Evolutionary conservation across 139 green algal genomes (phyloP), one percentile per base, ranked within the genome.

Genomic region (Marvania coccoides): DNA sequence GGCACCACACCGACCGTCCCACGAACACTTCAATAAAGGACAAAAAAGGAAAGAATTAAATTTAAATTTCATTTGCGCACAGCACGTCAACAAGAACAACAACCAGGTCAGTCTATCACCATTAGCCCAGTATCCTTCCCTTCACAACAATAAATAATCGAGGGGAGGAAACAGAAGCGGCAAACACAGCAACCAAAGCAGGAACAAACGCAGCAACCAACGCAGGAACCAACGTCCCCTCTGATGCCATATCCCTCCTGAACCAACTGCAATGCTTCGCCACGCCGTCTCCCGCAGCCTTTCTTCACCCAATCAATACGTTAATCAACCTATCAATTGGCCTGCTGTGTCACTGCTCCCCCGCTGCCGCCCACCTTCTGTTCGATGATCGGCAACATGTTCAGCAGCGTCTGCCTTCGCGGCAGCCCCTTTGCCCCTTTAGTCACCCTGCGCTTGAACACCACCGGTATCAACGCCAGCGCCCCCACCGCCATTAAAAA

Each of bases 391-490:
- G 42, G 42, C 42, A 51, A 19, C 42, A 51, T 19, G 19, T 51
- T 51, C 19, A 51, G 42, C 42, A 51, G 19, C 19, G 42, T 51
- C 19, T 51, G 42, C 19, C 42, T 51, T 19, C 42, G 19, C 42
- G 42, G 42, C 19, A 51, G 19, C 19, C 42, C 42, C 42, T 51
- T 51, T 51, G 42, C 42, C 42, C 42, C 42, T 19, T 51, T 51
- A 28, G 19, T 51, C 42, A 51, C 42, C 42, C 42, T 51, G 19
- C 7, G 14, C 46, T 46, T 67, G 46, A 55, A 19, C 2, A 34
- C 35, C 46, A 71, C 38, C 13, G 65, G 72, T 31, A 74, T 37
- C 31, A 79, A 58, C 3, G 72, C 72, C 30, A 79, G 33, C 2
- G 24, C 28, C 5, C 48, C 72, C 23, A 64, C 60, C 24, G 14